These are phyloP conservation scores for Eremothecium coryli DNA, from an alignment of 1,139 yeast genomes.

Conservation along the genomic window DNA sequence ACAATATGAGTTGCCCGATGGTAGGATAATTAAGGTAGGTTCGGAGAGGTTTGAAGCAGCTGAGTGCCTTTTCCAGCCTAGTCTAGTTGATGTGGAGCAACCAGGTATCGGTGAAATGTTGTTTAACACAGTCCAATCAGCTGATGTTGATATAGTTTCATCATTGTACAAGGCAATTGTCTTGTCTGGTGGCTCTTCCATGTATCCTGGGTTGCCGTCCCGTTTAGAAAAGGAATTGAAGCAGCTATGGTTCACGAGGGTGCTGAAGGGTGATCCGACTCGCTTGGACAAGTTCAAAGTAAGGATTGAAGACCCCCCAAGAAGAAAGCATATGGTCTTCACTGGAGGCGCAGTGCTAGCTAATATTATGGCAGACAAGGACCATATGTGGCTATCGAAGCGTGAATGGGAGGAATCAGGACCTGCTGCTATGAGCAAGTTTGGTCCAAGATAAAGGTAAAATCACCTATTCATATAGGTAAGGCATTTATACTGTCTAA, in stretches of 20 bases:
- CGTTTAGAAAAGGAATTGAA: slow-evolving; percentile 91
- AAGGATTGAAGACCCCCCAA: slow-evolving; percentile 96
- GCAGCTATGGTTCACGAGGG: slow-evolving; percentile 89
- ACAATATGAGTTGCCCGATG: slow-evolving; percentile 90
- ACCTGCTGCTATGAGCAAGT: slow-evolving; percentile 66
- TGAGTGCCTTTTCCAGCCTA: slow-evolving; percentile 95
- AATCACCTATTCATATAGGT: neutral
- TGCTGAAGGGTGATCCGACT: slow-evolving; percentile 76
- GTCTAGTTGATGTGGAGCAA: slow-evolving; percentile 92
- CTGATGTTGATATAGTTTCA: slow-evolving; percentile 88
- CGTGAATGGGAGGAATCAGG: slow-evolving; percentile 99
- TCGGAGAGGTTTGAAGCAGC: slow-evolving; percentile 97
- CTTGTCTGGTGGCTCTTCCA: slow-evolving; percentile 92
- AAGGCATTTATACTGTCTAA: neutral
- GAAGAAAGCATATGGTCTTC: slow-evolving; percentile 98
- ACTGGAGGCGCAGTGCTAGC: slow-evolving; percentile 99
- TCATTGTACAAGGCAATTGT: slow-evolving; percentile 88
- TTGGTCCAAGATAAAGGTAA: slow-evolving; percentile 82
- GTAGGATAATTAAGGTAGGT: slow-evolving; percentile 87
- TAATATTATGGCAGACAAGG: slow-evolving; percentile 95
- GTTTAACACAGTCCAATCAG: slow-evolving; percentile 86
- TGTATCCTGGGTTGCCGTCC: slow-evolving; percentile 98
- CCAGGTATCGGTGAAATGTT: slow-evolving; percentile 93
- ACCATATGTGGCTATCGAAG: slow-evolving; percentile 94
- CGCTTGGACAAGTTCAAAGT: slow-evolving; percentile 89